phyloP scores from a whole-genome alignment of 371 early-diverging fungal species.

The Parasitella parasitica region DNA sequence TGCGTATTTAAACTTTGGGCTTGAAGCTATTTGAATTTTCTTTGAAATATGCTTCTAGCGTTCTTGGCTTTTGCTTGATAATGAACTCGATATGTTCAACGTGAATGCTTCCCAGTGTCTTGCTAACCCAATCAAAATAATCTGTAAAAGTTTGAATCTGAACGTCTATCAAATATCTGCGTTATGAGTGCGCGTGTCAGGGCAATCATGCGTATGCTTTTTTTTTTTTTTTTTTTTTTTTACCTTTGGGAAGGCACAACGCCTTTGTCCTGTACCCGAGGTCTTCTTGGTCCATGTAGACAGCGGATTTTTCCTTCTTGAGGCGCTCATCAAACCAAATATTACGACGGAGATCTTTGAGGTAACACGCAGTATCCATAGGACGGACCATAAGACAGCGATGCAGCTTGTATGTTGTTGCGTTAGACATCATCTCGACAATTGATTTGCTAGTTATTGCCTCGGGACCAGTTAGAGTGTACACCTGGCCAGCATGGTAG shows the following conservation, averaged over 20 bases:
- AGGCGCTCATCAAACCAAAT: conserved; percentile 48
- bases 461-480: conserved; percentile 40
- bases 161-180: no score
- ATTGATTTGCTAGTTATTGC: conserved; percentile 30
- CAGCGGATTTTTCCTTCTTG: conserved; percentile 31
- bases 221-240: no score
- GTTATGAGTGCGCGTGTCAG: no score
- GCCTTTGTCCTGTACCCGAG: conserved; percentile 18
- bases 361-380: conserved; percentile 39
- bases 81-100: conserved; percentile 29
- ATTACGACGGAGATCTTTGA: conserved; percentile 26
- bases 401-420: conserved; percentile 25
- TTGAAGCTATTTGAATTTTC: conserved; percentile 43
- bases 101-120: conserved; percentile 31
- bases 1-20: conserved; percentile 35
- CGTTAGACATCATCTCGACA: conserved; percentile 17
- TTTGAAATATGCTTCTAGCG: conserved; percentile 32
- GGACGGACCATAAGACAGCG: conserved; percentile 23
- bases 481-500: conserved; percentile 34
- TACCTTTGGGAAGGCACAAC: conserved; percentile 34
- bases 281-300: conserved; percentile 23
- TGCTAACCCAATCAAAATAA: conserved; percentile 45
- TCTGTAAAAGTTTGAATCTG: conserved; percentile 35
- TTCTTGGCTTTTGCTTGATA: conserved; percentile 14
- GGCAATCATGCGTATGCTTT: no score